Base-by-base conservation (phyloP, 1,284 basidiomycete species). In the Cystobasidium sp. region DNA sequence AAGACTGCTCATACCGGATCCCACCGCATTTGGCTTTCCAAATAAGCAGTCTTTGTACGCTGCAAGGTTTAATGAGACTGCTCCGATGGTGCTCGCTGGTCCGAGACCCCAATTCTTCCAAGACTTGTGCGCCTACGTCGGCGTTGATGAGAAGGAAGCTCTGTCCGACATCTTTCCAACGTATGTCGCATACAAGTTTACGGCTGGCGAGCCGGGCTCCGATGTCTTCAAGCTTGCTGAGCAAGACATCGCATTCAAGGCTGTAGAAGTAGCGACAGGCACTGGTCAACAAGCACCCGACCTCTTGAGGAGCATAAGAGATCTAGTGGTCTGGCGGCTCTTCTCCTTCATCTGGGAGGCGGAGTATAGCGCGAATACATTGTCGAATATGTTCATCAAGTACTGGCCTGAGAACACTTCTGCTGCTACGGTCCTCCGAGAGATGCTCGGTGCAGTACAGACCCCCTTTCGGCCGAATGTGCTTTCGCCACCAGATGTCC, bases 111-210 rank as follows among this genome's bases (percentile, higher is more conserved):
- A 82, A 12, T 81, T 86, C 2, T 92, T 92, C 78, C 82, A 82
- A 58, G 84, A 82, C n/a, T 88, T 92, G 76, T 92, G 91, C 78
- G 84, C 84, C 56, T 84, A 87, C n/a, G 81, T 88, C 31, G 86
- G 87, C 66, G 88, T 86, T 76, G 82, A 85, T 0, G 73, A 80
- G 7, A 78, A 80, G 2, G 85, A 90, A 8, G 91, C 88, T 6
- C 81, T 90, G 64, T 83, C 82, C 20, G 85, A 86, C 66, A 92
- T 90, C 79, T 89, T 93, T 75, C 87, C 90, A 4, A 88, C 90
- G 62, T 86, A 91, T 61, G 83, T 92, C 43, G 91, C 89, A 0
- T 85, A 87, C 76, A 85, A 88, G 73, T 84, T 90, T 59, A 84
- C 86, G n/a, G 64, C 64, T 24, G 7, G 83, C 83, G 37, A 86